These are phyloP conservation scores for Penicillium roqueforti DNA, from an alignment of 495 filamentous ascomycete species.

Conservation along the genomic window DNA sequence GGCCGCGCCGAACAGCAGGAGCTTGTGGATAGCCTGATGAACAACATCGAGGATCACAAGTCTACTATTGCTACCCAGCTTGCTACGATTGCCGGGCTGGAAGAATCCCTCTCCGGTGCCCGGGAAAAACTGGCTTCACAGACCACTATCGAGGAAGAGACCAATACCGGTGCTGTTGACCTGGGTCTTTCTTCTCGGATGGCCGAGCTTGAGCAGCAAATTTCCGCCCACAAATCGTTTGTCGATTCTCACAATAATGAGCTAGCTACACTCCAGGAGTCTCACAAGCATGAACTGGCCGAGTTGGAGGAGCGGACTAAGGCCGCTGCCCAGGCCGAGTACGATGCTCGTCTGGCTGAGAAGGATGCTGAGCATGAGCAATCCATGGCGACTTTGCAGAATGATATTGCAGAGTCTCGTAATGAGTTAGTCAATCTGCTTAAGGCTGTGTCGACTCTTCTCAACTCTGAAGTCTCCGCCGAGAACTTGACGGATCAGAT, in stretches of 20 bases:
- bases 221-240: constrained; percentile 49
- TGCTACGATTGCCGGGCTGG: constrained; percentile 59
- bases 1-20: constrained; percentile 60
- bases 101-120: constrained; percentile 57
- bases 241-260: constrained; percentile 52
- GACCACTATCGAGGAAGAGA: constrained; percentile 27
- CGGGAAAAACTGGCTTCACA: constrained; percentile 52
- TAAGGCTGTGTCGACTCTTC: constrained; percentile 42
- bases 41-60: constrained; percentile 76
- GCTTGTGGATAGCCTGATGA: constrained; percentile 61
- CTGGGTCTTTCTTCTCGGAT: constrained; percentile 49
- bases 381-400: constrained; percentile 57
- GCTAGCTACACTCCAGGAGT: constrained; percentile 49
- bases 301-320: constrained; percentile 41
- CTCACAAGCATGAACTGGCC: constrained; percentile 50
- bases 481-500: constrained; percentile 47
- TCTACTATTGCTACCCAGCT: constrained; percentile 59
- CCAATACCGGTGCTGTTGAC: constrained; percentile 38
- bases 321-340: constrained; percentile 40
- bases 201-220: constrained; percentile 53
- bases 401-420: constrained; percentile 66
- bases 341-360: constrained; percentile 43
- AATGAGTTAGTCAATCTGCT: constrained; percentile 63
- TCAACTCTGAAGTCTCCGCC: constrained; percentile 47
- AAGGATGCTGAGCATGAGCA: constrained; percentile 55